These are phyloP conservation scores for Viola odorata DNA, from an alignment of 345 rosid genomes.

Conservation along the genomic window DNA sequence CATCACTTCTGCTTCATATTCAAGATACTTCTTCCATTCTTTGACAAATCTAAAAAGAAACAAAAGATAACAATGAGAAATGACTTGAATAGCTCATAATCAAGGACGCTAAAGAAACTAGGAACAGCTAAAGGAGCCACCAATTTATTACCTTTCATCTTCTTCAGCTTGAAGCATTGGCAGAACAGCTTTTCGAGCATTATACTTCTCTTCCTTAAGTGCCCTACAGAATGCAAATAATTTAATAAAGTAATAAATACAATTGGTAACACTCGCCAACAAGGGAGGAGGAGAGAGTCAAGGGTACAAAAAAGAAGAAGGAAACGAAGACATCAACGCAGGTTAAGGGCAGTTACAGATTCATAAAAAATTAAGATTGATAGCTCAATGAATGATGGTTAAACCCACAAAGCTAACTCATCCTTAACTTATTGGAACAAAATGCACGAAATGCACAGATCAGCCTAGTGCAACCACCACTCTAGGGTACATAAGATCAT, in stretches of 20 bases:
- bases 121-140: neutral
- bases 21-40: constrained; percentile 95
- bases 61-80: neutral
- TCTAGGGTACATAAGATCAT: no score
- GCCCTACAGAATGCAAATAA: constrained; percentile 48
- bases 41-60: constrained; percentile 60
- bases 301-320: no score
- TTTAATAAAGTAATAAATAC: neutral
- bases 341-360: no score
- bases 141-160: constrained; percentile 69
- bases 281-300: neutral
- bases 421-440: neutral
- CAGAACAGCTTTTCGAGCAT: constrained; percentile 79
- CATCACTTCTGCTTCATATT: constrained; percentile 98
- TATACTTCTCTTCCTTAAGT: constrained; percentile 89
- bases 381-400: neutral
- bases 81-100: neutral
- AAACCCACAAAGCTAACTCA: neutral
- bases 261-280: neutral
- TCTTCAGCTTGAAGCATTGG: constrained; percentile 98
- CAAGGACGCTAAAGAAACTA: neutral
- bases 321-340: no score
- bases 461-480: no score
- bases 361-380: no score
- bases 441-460: no score